Conservation (phyloP, 805 yeast species). For the Yarrowia sp. region DNA sequence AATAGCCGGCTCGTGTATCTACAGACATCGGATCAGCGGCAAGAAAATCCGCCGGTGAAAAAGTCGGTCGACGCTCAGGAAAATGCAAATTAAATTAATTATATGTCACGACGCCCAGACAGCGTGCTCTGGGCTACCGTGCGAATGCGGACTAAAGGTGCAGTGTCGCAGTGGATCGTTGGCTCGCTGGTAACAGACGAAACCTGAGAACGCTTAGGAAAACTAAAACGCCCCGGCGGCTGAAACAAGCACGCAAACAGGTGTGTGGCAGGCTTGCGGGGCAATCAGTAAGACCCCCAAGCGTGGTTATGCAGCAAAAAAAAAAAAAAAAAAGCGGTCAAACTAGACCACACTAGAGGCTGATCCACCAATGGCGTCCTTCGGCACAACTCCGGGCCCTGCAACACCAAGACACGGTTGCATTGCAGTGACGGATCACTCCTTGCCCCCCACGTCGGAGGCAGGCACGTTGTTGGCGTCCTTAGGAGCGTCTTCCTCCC, state of each 20-base stretch:
- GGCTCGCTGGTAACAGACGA: too few relatives aligned
- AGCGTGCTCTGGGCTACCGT: neutral
- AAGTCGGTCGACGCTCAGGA: too few relatives aligned
- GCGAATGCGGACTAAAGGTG: neutral
- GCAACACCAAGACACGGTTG: neutral
- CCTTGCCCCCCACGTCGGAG: neutral
- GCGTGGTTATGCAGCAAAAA: neutral
- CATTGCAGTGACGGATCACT: neutral
- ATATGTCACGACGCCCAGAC: neutral
- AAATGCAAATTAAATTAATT: slow-evolving; percentile 4
- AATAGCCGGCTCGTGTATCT: neutral
- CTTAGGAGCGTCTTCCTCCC: neutral
- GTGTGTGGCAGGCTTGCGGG: neutral
- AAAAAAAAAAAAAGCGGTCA: neutral
- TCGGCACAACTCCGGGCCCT: slow-evolving; percentile 7
- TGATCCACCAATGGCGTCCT: neutral
- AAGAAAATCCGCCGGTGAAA: too few relatives aligned
- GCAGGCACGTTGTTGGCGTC: neutral
- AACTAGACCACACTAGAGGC: neutral
- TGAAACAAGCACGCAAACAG: neutral
- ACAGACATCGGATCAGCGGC: neutral
- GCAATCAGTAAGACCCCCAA: neutral
- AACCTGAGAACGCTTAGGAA: too few relatives aligned
- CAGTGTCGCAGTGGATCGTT: slow-evolving; percentile 11
- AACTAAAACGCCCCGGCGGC: neutral